Base-by-base conservation (phyloP, 805 yeast genomes). In the Citeromyces nyonsensis region DNA sequence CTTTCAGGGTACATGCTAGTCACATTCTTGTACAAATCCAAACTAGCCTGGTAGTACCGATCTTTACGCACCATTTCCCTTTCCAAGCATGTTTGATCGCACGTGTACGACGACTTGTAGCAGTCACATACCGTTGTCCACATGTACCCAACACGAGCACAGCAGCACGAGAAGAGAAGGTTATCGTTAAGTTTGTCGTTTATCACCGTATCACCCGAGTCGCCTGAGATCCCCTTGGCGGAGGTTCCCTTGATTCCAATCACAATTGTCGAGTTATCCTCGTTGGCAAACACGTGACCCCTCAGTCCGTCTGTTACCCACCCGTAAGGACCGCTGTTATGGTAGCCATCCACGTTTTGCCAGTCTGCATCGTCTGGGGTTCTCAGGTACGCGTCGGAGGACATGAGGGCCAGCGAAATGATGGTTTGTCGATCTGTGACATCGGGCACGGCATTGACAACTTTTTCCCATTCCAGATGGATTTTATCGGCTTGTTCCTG, bases 81-180 rank as follows among this genome's bases (percentile, higher is more conserved):
- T 49, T 85, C 96, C 15, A 91, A 55, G 48, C 98, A 91, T 36
- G 66, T 67, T 52, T 84, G 91, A 52, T 85, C 77, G 54, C 98
- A 91, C 0, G 88, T 81, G 51, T 82, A 83, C 0, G 93, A 69
- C 33, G 69, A 71, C 38, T 73, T 69, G 47, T 78, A 88, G 49
- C 98, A 91, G 51, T 85, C 95, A 55, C 98, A 91, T 1, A 85
- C 97, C 0, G 96, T 80, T 6, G 78, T 72, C 98, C 97, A 91
- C 53, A 83, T 54, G 41, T 84, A 85, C 26, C 91, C 71, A 2
- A 88, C 78, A 26, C 96, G 65, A 1, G 95, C 97, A 56, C 98
- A 91, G 51, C 98, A 91, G 52, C 98, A 91, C 8, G 93, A 81
- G 49, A 91, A 91, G 25, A 91, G 55, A 36, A 88, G 48, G 46